phyloP scores from a whole-genome alignment of 331 rosid genomes.

The Acacia pycnantha region DNA sequence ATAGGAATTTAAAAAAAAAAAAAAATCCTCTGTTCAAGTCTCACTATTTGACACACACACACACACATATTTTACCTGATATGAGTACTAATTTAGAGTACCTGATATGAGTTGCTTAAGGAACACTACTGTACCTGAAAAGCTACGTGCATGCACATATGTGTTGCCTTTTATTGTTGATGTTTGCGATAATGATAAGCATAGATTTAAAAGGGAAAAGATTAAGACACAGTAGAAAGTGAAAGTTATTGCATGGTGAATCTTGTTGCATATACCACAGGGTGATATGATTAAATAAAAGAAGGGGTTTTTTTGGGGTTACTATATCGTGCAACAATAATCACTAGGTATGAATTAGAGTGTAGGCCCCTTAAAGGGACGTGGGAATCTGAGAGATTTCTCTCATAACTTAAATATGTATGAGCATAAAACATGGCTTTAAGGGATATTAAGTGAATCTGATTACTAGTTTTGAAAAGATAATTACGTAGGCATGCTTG shows the following conservation, averaged over 20 bases:
- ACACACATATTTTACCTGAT: not conserved
- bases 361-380: slow-evolving; percentile 41
- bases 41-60: not conserved
- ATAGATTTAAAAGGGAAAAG: not conserved
- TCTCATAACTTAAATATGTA: slow-evolving; percentile 60
- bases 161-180: not conserved
- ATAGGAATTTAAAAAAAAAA: not conserved
- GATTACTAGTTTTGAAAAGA: slow-evolving; percentile 38
- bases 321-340: slow-evolving; percentile 14
- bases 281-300: not conserved
- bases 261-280: not conserved
- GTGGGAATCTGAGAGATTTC: slow-evolving; percentile 39
- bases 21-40: not conserved
- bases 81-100: not conserved
- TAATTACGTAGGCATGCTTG: slow-evolving; percentile 55
- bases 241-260: not conserved
- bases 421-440: slow-evolving; percentile 38
- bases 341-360: slow-evolving; percentile 23
- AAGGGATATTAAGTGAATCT: slow-evolving; percentile 35
- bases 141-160: slow-evolving; percentile 9
- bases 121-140: not conserved
- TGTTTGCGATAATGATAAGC: not conserved
- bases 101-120: not conserved
- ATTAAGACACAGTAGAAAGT: not conserved
- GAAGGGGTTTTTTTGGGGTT: not conserved